Evolutionary conservation across 805 yeast species (phyloP).

Genomic region (Priceomyces carsonii): DNA sequence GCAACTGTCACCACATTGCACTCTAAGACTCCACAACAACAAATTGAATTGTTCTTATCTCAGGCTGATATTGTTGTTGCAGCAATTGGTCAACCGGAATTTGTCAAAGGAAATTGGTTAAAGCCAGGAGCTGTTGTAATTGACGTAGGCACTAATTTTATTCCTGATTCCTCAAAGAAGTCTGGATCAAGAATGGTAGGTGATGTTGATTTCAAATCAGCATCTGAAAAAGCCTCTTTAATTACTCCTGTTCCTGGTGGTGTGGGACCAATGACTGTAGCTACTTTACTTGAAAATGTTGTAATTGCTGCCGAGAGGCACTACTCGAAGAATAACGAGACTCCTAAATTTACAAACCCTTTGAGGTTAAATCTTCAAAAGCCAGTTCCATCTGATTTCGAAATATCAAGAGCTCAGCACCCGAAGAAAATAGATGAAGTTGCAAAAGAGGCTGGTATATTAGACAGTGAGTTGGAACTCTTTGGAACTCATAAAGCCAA

Average conservation of each 20-base stretch:
- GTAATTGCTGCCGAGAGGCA: slow-evolving; percentile 63
- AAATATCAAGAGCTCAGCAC: slow-evolving; percentile 71
- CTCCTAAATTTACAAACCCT: slow-evolving; percentile 52
- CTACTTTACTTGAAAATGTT: slow-evolving; percentile 75
- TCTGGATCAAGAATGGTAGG: slow-evolving; percentile 75
- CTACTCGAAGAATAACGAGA: slow-evolving; percentile 38
- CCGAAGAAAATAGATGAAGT: slow-evolving; percentile 71
- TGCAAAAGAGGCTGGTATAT: slow-evolving; percentile 68
- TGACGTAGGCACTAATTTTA: slow-evolving; percentile 82
- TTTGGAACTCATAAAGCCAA: slow-evolving; percentile 79
- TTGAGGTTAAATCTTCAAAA: slow-evolving; percentile 53
- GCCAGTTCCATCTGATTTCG: slow-evolving; percentile 83
- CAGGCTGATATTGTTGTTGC: slow-evolving; percentile 76
- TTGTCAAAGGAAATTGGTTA: slow-evolving; percentile 75
- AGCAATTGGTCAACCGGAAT: slow-evolving; percentile 73
- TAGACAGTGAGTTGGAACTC: slow-evolving; percentile 68
- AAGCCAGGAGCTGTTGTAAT: slow-evolving; percentile 67
- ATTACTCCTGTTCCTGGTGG: slow-evolving; percentile 93
- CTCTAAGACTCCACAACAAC: slow-evolving; percentile 57
- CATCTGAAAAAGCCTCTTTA: slow-evolving; percentile 54
- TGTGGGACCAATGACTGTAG: slow-evolving; percentile 91
- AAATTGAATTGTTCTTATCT: slow-evolving; percentile 46
- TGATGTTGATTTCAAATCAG: slow-evolving; percentile 67
- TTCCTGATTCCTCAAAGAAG: slow-evolving; percentile 64
- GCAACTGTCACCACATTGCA: slow-evolving; percentile 80